Conservation (phyloP, 768 basidiomycete genomes). For the Agrocybe pediades region DNA sequence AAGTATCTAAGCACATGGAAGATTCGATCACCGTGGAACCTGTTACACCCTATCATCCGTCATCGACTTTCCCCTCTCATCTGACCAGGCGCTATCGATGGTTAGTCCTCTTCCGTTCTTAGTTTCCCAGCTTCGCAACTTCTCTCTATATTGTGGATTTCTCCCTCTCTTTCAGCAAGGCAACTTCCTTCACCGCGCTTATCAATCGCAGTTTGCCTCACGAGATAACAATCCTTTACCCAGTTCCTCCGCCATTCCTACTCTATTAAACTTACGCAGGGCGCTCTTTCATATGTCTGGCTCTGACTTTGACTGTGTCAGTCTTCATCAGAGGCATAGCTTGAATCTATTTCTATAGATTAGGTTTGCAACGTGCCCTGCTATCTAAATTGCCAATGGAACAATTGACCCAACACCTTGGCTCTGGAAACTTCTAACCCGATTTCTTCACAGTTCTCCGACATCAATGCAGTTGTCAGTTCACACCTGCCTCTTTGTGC, state of each 20-base stretch:
- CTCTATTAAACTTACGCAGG: constrained; percentile 7
- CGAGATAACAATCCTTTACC: background rate
- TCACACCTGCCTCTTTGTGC: background rate
- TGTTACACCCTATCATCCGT: background rate
- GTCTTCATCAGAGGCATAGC: background rate
- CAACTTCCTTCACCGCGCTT: background rate
- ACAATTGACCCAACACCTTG: constrained; percentile 14
- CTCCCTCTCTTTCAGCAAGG: background rate
- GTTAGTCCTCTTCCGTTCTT: background rate
- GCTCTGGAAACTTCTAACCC: constrained; percentile 11
- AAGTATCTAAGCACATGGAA: background rate
- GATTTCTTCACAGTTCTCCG: constrained; percentile 19
- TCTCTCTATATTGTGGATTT: background rate
- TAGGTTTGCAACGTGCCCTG: constrained; percentile 22
- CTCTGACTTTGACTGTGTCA: constrained; percentile 5
- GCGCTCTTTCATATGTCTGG: constrained; percentile 16
- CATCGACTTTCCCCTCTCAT: background rate
- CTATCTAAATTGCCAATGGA: constrained; percentile 15
- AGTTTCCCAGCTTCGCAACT: background rate
- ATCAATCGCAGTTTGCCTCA: background rate
- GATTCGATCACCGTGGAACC: background rate
- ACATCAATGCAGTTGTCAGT: constrained; percentile 7
- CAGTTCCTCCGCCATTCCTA: background rate
- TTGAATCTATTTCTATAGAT: constrained; percentile 15
- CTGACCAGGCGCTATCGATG: background rate